Evolutionary conservation across 2,329 filamentous ascomycete species (phyloP).

Genomic region (Pseudocercospora pini-densiflorae): DNA sequence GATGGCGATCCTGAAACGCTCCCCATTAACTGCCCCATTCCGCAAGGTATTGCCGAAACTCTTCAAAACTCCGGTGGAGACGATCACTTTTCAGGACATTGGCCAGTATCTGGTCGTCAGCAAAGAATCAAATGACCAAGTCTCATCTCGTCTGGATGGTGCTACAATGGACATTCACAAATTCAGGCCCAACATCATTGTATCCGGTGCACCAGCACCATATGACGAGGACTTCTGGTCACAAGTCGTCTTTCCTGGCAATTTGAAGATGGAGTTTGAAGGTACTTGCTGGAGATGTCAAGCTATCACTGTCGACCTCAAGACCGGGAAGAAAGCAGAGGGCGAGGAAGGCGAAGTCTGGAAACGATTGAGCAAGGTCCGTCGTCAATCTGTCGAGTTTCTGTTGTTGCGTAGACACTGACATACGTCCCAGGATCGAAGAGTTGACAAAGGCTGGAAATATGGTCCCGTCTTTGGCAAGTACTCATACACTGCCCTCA

Average conservation of each 20-base stretch:
- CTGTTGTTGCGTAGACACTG: no score
- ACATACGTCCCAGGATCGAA: conserved; percentile 32
- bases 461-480: conserved; percentile 52
- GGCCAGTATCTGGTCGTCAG: conserved; percentile 19
- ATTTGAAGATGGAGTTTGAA: conserved; percentile 38
- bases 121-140: conserved; percentile 15
- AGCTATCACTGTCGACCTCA: conserved; percentile 48
- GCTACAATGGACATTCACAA: conserved; percentile 38
- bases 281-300: conserved; percentile 50
- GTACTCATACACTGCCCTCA: conserved; percentile 41
- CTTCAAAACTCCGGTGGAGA: conserved; percentile 5
- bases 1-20: conserved; percentile 1
- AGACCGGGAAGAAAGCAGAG: conserved; percentile 45
- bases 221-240: conserved; percentile 54
- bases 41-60: conserved; percentile 6
- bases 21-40: not conserved
- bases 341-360: conserved; percentile 45
- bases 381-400: no score
- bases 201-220: conserved; percentile 45
- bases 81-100: conserved; percentile 19
- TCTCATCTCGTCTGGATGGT: conserved; percentile 5
- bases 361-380: conserved; percentile 46
- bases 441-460: conserved; percentile 47
- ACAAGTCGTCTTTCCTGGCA: conserved; percentile 21
- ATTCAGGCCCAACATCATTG: conserved; percentile 53